phyloP scores from a whole-genome alignment of 768 basidiomycete species.

The Trametes punicea region DNA sequence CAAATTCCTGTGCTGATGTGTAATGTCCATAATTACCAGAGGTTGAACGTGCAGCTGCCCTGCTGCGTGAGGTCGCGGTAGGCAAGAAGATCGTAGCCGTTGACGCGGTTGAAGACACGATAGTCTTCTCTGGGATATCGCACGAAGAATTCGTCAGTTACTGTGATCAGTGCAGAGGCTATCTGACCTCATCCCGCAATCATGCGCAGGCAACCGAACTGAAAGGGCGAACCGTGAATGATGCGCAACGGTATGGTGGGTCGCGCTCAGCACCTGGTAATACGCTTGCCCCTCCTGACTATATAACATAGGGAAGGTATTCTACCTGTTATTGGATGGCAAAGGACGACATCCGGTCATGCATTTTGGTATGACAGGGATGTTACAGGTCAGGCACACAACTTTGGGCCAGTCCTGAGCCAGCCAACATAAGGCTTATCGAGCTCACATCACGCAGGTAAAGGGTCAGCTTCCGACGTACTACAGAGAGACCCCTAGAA shows the following conservation, averaged over 20 bases:
- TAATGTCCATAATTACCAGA: slow-evolving; percentile 39
- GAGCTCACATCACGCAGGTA: slow-evolving; percentile 34
- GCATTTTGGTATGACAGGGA: slow-evolving; percentile 88
- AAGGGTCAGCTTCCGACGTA: slow-evolving; percentile 47
- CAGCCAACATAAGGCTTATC: no score
- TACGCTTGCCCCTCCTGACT: neutral
- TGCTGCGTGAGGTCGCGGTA: slow-evolving; percentile 49
- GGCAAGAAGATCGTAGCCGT: slow-evolving; percentile 55
- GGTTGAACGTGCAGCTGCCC: slow-evolving; percentile 62
- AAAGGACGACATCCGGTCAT: slow-evolving; percentile 61
- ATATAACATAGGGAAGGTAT: slow-evolving; percentile 50
- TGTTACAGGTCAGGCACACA: slow-evolving; percentile 50
- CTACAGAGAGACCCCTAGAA: slow-evolving; percentile 46
- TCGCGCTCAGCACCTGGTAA: no score
- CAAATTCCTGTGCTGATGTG: neutral
- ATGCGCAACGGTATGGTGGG: slow-evolving; percentile 54
- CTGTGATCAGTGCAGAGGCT: neutral
- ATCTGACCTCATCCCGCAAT: no score
- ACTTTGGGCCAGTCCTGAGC: no score
- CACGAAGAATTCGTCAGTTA: slow-evolving; percentile 59
- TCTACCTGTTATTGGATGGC: slow-evolving; percentile 64
- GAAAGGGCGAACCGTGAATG: slow-evolving; percentile 42
- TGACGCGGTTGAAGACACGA: slow-evolving; percentile 54
- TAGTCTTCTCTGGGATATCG: slow-evolving; percentile 59
- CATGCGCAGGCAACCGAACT: slow-evolving; percentile 61